Base-by-base conservation (phyloP, 192 early-diverging fungal genomes). In the Coemansia umbellata region DNA sequence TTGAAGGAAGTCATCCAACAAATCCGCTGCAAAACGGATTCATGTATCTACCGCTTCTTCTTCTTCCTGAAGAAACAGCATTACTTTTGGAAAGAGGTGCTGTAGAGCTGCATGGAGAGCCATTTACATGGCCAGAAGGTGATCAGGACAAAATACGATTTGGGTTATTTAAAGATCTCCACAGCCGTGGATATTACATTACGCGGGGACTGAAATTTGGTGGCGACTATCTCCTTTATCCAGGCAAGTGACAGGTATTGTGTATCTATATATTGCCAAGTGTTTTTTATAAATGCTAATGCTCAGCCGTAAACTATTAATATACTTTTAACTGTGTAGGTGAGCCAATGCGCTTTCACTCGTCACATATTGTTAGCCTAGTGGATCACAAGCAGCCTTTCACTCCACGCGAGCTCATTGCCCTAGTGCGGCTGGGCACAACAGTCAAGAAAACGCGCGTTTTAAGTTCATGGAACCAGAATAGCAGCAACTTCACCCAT, bases 191-290 rank as follows among this genome's bases (percentile, higher is more conserved):
- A 3, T 90, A 78, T 53, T 91, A 76, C 60, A 55, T 93, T 5
- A 86, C 87, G 1, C 60, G 74, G 13, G 91, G 87, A 21, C 73
- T 83, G 48, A 91, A 91, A 60, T 95, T 90, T 77, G 93, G 93
- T 7, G 91, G 88, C 8, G 90, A 95, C 50, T 95, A 84, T 63
- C 66, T 95, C 8, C 60, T 88, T 8, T 95, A 95, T 61, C 85
- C 79, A 45, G 69, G 64, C 45, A 57, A 55, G 37, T 23, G 3
- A 3, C 8, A 28, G 27, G 37, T 10, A 14, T 39, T 22, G 15
- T 10, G n/a, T 8, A 3, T 19, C n/a, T n/a, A n/a, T n/a, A n/a
- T n/a, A n/a, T 33, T 33, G 32, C 32, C 6, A 6, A 6, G 7
- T 33, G 32, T 13, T 13, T 33, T 33, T 33, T 33, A 13, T 13